Conservation (phyloP, 2,329 filamentous ascomycete species). For the Penicillium sp. region DNA sequence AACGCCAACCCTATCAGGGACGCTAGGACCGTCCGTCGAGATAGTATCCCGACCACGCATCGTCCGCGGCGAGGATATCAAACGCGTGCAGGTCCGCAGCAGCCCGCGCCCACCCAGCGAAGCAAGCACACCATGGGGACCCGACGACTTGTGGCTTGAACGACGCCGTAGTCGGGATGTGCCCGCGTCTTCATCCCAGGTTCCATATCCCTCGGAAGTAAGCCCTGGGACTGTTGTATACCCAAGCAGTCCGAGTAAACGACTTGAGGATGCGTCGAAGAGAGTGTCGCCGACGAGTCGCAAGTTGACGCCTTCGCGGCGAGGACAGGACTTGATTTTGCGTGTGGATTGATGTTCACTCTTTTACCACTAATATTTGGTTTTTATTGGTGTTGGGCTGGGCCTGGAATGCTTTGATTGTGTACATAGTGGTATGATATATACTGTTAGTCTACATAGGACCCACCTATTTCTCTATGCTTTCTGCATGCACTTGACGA, state of each 20-base stretch:
- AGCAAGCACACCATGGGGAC: slow-evolving; percentile 24
- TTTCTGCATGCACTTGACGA: neutral
- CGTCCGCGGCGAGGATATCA: slow-evolving; percentile 31
- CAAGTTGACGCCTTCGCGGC: slow-evolving; percentile 30
- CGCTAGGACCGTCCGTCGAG: slow-evolving; percentile 26
- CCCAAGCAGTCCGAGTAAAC: slow-evolving; percentile 22
- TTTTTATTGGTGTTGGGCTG: neutral
- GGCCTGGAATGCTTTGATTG: neutral
- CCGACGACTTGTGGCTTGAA: slow-evolving; percentile 29
- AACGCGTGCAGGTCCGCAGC: slow-evolving; percentile 28
- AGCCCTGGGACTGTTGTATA: slow-evolving; percentile 13
- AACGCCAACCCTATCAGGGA: slow-evolving; percentile 15
- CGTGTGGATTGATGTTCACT: slow-evolving; percentile 25
- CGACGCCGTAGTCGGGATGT: slow-evolving; percentile 7
- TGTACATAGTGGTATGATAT: neutral
- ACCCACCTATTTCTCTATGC: neutral
- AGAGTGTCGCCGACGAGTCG: slow-evolving; percentile 21
- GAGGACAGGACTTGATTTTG: slow-evolving; percentile 30
- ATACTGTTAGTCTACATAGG: neutral
- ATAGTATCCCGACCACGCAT: slow-evolving; percentile 32
- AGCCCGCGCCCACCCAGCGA: slow-evolving; percentile 26
- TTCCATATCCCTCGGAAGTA: slow-evolving; percentile 20
- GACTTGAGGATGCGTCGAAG: slow-evolving; percentile 6
- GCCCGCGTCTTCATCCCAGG: neutral
- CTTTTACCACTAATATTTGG: neutral